Conservation (phyloP, 1,284 basidiomycete species). For the Pyrrhoderma noxium region DNA sequence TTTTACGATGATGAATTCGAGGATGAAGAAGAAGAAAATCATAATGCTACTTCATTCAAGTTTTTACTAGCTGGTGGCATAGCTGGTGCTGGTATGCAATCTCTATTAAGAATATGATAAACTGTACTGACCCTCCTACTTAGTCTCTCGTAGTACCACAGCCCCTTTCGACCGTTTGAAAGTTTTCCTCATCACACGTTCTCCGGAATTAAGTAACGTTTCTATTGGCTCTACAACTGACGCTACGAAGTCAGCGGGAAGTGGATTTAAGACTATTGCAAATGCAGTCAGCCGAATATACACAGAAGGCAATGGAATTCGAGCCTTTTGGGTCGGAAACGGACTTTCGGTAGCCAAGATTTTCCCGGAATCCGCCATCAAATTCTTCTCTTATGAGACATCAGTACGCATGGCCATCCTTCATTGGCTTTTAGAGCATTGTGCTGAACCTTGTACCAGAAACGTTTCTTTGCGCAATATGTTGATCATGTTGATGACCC, state of each 20-base stretch:
- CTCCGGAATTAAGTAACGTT: slow-evolving; percentile 58
- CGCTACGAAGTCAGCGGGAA: slow-evolving; percentile 38
- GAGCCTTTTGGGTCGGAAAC: slow-evolving; percentile 92
- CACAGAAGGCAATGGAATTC: slow-evolving; percentile 70
- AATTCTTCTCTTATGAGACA: slow-evolving; percentile 94
- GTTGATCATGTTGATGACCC: slow-evolving; percentile 88
- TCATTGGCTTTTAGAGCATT: slow-evolving; percentile 20
- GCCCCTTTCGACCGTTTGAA: slow-evolving; percentile 98
- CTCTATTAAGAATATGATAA: not conserved
- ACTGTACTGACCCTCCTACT: slow-evolving; percentile 15
- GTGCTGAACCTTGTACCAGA: slow-evolving; percentile 38
- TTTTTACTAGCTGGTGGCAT: slow-evolving; percentile 92
- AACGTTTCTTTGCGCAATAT: slow-evolving; percentile 90
- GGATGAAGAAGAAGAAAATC: slow-evolving; percentile 58
- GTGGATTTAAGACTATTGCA: slow-evolving; percentile 63
- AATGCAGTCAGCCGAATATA: slow-evolving; percentile 77
- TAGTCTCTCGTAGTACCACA: slow-evolving; percentile 92
- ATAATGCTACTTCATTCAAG: slow-evolving; percentile 68
- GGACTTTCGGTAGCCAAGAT: slow-evolving; percentile 85
- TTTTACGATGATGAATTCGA: slow-evolving; percentile 38
- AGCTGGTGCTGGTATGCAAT: slow-evolving; percentile 75
- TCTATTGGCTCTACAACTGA: slow-evolving; percentile 24
- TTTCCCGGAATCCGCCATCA: slow-evolving; percentile 96
- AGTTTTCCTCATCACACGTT: slow-evolving; percentile 90
- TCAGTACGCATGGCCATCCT: slow-evolving; percentile 51